Conservation (phyloP, 108 stramenopile species). For the Ochromonas danica region DNA sequence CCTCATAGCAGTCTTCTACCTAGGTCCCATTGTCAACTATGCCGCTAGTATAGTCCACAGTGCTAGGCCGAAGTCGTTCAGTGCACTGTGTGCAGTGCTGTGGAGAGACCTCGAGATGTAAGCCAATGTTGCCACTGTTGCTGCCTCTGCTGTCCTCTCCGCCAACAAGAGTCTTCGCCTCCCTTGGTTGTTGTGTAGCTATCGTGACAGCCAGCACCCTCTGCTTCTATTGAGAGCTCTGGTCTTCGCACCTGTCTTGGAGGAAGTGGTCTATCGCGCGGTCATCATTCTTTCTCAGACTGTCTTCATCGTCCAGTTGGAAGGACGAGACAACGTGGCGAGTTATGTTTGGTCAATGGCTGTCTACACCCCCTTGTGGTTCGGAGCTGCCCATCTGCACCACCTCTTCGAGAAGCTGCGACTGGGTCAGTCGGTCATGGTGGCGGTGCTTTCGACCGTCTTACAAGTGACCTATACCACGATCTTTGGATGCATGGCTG, state of each 20-base stretch:
- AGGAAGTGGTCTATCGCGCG: conserved; percentile 15
- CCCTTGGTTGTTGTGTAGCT: no score
- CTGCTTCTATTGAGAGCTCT: no score
- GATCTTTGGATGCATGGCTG: conserved; percentile 9
- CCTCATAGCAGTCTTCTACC: no score
- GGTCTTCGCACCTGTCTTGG: conserved; percentile 16
- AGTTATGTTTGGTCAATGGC: not conserved
- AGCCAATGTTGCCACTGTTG: no score
- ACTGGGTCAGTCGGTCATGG: not conserved
- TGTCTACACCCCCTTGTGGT: not conserved
- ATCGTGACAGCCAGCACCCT: no score
- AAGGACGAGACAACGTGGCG: not conserved
- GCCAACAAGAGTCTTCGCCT: no score
- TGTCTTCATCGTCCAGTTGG: not conserved
- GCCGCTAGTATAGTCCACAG: no score
- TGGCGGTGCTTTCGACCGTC: not conserved
- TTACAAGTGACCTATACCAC: conserved; percentile 17
- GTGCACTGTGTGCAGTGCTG: no score
- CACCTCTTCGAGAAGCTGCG: conserved; percentile 3
- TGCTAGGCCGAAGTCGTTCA: no score
- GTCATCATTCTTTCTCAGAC: not conserved
- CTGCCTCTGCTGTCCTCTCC: no score
- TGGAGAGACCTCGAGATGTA: no score
- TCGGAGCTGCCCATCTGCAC: conserved; percentile 22
- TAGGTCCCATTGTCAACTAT: no score